These are phyloP conservation scores for Pestalotiopsis sp. DNA, from an alignment of 2,329 filamentous ascomycete genomes.

Conservation along the genomic window DNA sequence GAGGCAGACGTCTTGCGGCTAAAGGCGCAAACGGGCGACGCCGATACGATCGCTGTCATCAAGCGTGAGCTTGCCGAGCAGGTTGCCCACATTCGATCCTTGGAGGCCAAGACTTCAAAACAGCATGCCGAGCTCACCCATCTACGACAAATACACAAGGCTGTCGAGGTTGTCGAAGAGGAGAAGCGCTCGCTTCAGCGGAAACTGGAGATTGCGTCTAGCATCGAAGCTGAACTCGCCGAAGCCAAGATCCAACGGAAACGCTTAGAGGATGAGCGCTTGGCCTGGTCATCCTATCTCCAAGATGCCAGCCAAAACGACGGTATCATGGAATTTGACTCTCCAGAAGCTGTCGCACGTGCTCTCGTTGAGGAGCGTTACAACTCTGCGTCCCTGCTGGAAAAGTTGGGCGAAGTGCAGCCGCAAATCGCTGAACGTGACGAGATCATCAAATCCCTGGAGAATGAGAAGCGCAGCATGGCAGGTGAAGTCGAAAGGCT, in stretches of 20 bases:
- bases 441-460: slow-evolving; percentile 70
- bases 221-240: slow-evolving; percentile 73
- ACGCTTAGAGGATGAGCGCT: slow-evolving; percentile 83
- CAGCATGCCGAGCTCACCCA: slow-evolving; percentile 80
- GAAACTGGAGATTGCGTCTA: slow-evolving; percentile 74
- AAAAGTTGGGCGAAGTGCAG: slow-evolving; percentile 77
- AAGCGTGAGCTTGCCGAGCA: slow-evolving; percentile 89
- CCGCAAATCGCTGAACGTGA: slow-evolving; percentile 80
- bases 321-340: slow-evolving; percentile 75
- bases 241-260: slow-evolving; percentile 84
- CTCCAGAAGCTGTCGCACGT: slow-evolving; percentile 83
- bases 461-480: slow-evolving; percentile 69
- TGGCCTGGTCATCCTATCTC: slow-evolving; percentile 85
- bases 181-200: slow-evolving; percentile 85
- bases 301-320: slow-evolving; percentile 65
- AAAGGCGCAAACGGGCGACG: slow-evolving; percentile 85
- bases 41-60: slow-evolving; percentile 82
- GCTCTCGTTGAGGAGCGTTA: slow-evolving; percentile 83
- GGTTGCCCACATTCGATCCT: slow-evolving; percentile 82
- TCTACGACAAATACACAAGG: slow-evolving; percentile 78
- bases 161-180: slow-evolving; percentile 92
- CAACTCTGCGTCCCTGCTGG: slow-evolving; percentile 77
- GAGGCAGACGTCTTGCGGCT: slow-evolving; percentile 83
- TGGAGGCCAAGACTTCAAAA: slow-evolving; percentile 81
- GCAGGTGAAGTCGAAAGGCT: slow-evolving; percentile 72